A percentile compares a stretch with the other conserved stretches of the same genome.
These are phyloP conservation scores for Vigna reflexopilosa DNA, from an alignment of 306 rosid species.

Conservation along the genomic window DNA sequence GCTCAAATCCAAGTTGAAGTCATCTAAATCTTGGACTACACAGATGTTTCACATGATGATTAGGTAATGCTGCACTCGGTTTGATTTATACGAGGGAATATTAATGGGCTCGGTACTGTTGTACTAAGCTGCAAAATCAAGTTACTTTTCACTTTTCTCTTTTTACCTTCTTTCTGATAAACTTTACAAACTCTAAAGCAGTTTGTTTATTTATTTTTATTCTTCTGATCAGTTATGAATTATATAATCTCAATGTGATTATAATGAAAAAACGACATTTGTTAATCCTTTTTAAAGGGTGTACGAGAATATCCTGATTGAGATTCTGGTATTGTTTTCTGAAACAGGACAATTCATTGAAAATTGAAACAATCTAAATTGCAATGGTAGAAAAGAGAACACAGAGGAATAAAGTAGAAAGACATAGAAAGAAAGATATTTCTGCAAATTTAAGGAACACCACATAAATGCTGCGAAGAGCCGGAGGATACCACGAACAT, in stretches of 20 bases:
- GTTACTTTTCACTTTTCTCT: neutral
- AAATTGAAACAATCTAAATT: constrained; percentile 32
- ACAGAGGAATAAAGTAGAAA: neutral
- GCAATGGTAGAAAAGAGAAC: neutral
- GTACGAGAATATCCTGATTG: neutral
- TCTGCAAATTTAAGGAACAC: constrained; percentile 17
- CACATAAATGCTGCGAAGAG: constrained; percentile 20
- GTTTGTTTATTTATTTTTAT: no score
- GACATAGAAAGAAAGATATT: neutral
- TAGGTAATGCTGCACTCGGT: neutral
- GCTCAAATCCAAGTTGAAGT: neutral
- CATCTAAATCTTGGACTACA: neutral
- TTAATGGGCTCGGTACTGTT: neutral
- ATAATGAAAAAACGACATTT: no score
- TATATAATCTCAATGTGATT: no score
- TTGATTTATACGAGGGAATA: neutral
- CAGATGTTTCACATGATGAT: neutral
- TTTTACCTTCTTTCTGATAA: no score
- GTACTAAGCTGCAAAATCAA: neutral
- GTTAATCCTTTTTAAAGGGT: neutral
- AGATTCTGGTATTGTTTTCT: neutral
- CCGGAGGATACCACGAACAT: constrained; percentile 22
- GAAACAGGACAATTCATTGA: constrained; percentile 39
- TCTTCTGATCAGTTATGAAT: no score
- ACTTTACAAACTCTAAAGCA: no score